Percentiles rank a stretch among this genome's conserved stretches.
Evolutionary conservation across 176 grass and related monocot genomes (phyloP).

Genomic region (Oryza glumipatula): DNA sequence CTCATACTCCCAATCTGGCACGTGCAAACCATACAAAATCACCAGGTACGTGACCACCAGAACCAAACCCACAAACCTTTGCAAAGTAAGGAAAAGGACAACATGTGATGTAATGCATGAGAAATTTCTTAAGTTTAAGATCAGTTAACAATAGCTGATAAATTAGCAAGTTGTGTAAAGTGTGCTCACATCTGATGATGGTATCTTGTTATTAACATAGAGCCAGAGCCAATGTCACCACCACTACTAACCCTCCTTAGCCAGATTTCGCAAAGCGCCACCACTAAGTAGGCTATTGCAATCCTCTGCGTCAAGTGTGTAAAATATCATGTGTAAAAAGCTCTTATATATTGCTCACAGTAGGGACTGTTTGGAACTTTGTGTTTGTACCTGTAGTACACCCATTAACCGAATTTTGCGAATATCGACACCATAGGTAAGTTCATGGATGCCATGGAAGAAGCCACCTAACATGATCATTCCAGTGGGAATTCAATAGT

Average conservation of each 20-base stretch:
- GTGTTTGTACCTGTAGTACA: constrained; percentile 61
- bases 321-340: not conserved
- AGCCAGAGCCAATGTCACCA: constrained; percentile 33
- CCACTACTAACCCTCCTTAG: constrained; percentile 19
- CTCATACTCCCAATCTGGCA: constrained; percentile 73
- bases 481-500: not conserved
- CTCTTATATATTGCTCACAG: not conserved
- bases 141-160: not conserved
- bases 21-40: constrained; percentile 57
- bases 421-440: constrained; percentile 71
- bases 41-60: constrained; percentile 51
- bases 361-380: not conserved
- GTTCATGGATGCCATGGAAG: constrained; percentile 61
- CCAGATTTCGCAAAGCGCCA: constrained; percentile 83
- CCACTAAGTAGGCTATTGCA: constrained; percentile 64
- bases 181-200: constrained; percentile 65
- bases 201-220: constrained; percentile 58
- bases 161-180: not conserved
- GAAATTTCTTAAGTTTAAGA: not conserved
- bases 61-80: constrained; percentile 65
- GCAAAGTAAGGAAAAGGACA: not conserved
- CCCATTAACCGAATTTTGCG: constrained; percentile 67
- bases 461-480: constrained; percentile 61
- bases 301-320: constrained; percentile 58
- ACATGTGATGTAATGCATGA: not conserved